Base-by-base conservation (phyloP, 495 filamentous ascomycete genomes). In the Cenococcum geophilum region DNA sequence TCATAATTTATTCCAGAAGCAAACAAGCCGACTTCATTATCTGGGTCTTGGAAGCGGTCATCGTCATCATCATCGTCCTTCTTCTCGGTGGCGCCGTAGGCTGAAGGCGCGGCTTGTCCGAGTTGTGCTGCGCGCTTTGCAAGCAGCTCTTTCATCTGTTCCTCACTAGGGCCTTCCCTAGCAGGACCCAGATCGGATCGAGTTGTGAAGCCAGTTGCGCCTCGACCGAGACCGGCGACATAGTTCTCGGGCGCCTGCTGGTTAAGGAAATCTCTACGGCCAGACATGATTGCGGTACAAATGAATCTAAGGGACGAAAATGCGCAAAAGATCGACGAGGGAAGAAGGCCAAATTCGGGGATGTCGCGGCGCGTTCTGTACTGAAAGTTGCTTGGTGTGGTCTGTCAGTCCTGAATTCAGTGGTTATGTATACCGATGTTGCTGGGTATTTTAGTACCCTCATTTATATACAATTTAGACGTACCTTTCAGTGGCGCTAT, bases 141-240 rank as follows among this genome's bases (percentile, higher is more conserved):
- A 67, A 99, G 86, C 49, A 89, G 90, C 68, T 95, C 93, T 73
- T 97, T 96, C 78, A 97, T 97, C 73, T 96, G 91, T 66, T 99
- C 93, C 71, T 97, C 93, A 60, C 89, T 96, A 21, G 93, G 95
- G 12, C 93, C 93, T 80, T 97, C 93, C 63, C 93, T 85, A 55
- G 95, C 95, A 40, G 95, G 95, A 47, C 93, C 93, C 35, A 99
- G 79, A 82, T 99, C 93, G 47, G 92, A 97, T 35, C 95, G 86
- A 12, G 93, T 99, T 5, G 93, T 97, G 75, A 99, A 99, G 35
- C 95, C 93, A 0, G 95, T 99, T 4, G 93, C 93, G 73, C 93
- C 93, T 80, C 93, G 88, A 75, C 93, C 93, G 61, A 99, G 83
- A 81, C 93, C 93, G 47, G 93, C 93, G 45, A 99, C 95, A 68